Conservation (phyloP, 805 yeast species). For the Nakazawaea ernobii region DNA sequence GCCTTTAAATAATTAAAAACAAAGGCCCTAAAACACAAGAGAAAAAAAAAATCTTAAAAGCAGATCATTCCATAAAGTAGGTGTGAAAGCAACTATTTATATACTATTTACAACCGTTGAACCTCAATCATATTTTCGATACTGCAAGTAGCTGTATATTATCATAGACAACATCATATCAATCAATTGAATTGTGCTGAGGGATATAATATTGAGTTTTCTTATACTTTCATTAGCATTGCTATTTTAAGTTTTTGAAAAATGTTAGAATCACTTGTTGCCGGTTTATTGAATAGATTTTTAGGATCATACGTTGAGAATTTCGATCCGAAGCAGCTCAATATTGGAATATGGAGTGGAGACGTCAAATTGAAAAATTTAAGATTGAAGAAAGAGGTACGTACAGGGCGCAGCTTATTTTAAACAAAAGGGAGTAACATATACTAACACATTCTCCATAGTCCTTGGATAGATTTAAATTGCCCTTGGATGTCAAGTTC, state of each 20-base stretch:
- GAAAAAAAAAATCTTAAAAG: no score
- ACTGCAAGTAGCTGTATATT: no score
- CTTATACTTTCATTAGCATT: not conserved
- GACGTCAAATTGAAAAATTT: slow-evolving; percentile 83
- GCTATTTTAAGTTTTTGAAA: not conserved
- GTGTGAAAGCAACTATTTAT: no score
- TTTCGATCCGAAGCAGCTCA: slow-evolving; percentile 91
- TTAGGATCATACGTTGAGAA: slow-evolving; percentile 81
- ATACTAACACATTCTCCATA: slow-evolving; percentile 9
- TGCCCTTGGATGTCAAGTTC: slow-evolving; percentile 82
- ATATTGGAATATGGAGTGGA: slow-evolving; percentile 97
- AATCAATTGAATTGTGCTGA: not conserved
- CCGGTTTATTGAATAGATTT: slow-evolving; percentile 54
- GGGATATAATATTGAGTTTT: not conserved
- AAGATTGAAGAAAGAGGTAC: slow-evolving; percentile 67
- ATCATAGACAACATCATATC: no score
- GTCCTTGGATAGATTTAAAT: slow-evolving; percentile 76
- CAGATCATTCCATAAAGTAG: no score
- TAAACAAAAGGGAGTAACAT: not conserved
- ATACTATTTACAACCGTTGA: no score
- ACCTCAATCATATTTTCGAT: no score
- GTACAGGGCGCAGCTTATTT: slow-evolving; percentile 5
- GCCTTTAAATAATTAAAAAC: no score
- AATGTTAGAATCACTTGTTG: slow-evolving; percentile 66
- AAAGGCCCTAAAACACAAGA: no score